Evolutionary conservation across 108 stramenopile genomes (phyloP), one percentile per base, ranked within the genome.

Genomic region (Discostella stelligeroides): DNA sequence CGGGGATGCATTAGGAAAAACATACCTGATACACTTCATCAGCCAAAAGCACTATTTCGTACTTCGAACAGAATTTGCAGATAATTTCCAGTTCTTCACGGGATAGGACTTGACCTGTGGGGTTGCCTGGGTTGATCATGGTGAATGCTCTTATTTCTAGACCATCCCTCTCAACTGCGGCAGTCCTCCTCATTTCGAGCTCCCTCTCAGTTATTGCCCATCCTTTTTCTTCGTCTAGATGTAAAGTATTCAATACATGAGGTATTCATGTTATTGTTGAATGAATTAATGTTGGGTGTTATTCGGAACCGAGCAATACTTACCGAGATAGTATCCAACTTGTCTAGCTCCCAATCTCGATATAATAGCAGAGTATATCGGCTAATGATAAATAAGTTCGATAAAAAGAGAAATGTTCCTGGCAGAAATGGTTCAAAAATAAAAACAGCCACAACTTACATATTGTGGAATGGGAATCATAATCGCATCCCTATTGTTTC

Each of bases 381-480:
- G 97, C 51, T 53, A 23, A 27, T 23, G 24, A 53, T 13, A 23
- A 27, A 53, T 53, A 0, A 53, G 7, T 24, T 10, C 12, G 21
- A 53, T 53, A 23, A 53, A 23, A 23, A 2, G 24, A 14, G n/a
- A n/a, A n/a, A n/a, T n/a, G n/a, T n/a, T n/a, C 24, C 11, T 7
- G 24, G 21, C 13, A 23, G 27, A 25, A 53, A 53, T 23, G 4
- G 24, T 13, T 53, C 51, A 53, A 23, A 53, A 53, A 5, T 2
- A 25, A 13, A 53, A 13, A 2, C n/a, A n/a, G 34, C 34, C 34
- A 34, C 6, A 34, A 25, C 51, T 53, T 53, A 53, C 51, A 76
- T 98, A 98, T 72, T 98, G 97, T 8, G 97, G 97, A 59, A 97
- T 96, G 1, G 97, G 97, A 24, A 95, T 91, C 83, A 98, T 87